Percentiles rank a stretch among this genome's conserved stretches.
These are phyloP conservation scores for Rhizopus stolonifer DNA, from an alignment of 371 early-diverging fungal genomes.

Conservation along the genomic window DNA sequence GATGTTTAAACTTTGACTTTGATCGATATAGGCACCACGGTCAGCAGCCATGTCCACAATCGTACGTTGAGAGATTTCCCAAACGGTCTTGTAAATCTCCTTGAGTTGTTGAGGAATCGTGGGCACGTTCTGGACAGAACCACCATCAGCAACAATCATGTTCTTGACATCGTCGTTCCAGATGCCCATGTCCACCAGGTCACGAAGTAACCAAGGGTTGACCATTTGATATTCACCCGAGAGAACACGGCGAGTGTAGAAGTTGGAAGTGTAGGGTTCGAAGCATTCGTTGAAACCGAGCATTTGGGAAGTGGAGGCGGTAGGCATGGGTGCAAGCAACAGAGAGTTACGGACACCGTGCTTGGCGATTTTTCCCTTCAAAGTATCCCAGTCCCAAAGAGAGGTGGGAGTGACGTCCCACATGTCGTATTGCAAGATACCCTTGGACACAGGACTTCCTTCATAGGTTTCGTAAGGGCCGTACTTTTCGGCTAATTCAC, in stretches of 20 bases:
- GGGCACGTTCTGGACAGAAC: slow-evolving; percentile 85
- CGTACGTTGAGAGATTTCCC: slow-evolving; percentile 93
- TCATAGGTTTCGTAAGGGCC: slow-evolving; percentile 92
- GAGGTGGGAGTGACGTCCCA: slow-evolving; percentile 80
- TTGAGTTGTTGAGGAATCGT: slow-evolving; percentile 87
- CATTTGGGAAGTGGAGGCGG: slow-evolving; percentile 98
- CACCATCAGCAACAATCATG: slow-evolving; percentile 92
- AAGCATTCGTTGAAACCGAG: slow-evolving; percentile 99
- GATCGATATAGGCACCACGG: slow-evolving; percentile 97
- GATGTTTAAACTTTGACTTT: slow-evolving; percentile 96
- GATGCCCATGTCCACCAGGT: slow-evolving; percentile 87
- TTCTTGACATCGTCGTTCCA: slow-evolving; percentile 98
- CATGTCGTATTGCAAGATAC: slow-evolving; percentile 95
- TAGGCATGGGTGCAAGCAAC: slow-evolving; percentile 98
- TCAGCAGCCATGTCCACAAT: slow-evolving; percentile 85
- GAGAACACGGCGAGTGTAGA: slow-evolving; percentile 96
- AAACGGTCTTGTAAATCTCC: slow-evolving; percentile 96
- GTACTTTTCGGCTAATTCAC: slow-evolving; percentile 79
- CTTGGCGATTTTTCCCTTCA: slow-evolving; percentile 80
- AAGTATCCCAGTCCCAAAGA: slow-evolving; percentile 87
- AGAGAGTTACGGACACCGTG: slow-evolving; percentile 96
- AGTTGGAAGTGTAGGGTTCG: slow-evolving; percentile 95
- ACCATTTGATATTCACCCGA: slow-evolving; percentile 99
- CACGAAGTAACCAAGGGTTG: slow-evolving; percentile 93
- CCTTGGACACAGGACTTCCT: slow-evolving; percentile 91